Percentiles rank a stretch among this genome's conserved stretches.
phyloP scores from a whole-genome alignment of 768 basidiomycete genomes.

The Erythrobasidium yunnanense region DNA sequence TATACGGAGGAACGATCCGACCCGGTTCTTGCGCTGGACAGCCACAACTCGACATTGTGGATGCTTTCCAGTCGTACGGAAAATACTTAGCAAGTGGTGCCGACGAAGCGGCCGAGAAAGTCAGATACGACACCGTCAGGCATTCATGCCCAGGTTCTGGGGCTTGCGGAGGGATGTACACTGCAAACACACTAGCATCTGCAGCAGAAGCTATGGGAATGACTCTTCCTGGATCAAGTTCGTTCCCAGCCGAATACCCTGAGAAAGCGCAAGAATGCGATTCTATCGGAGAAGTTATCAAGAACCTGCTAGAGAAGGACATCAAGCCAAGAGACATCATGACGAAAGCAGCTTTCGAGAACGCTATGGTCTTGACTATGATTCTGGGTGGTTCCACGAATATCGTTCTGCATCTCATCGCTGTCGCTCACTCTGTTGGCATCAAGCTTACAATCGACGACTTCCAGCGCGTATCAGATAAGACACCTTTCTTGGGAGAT shows the following conservation, averaged over 20 bases:
- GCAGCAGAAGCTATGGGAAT: conserved; percentile 91
- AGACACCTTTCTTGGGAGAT: conserved; percentile 86
- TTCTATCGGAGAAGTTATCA: conserved; percentile 68
- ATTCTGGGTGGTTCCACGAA: conserved; percentile 96
- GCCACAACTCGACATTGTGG: conserved; percentile 85
- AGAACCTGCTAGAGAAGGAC: conserved; percentile 76
- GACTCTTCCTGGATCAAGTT: conserved; percentile 92
- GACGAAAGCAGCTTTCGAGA: conserved; percentile 92
- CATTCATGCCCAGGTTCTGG: conserved; percentile 96
- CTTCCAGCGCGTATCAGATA: conserved; percentile 85
- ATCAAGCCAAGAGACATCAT: conserved; percentile 90
- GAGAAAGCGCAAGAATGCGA: conserved; percentile 82
- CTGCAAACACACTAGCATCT: conserved; percentile 89
- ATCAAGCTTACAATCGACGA: conserved; percentile 80
- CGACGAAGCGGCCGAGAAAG: conserved; percentile 67
- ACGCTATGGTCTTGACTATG: conserved; percentile 95
- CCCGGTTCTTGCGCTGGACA: conserved; percentile 80
- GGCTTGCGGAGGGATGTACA: conserved; percentile 61
- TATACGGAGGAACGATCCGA: conserved; percentile 91
- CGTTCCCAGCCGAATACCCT: conserved; percentile 81
- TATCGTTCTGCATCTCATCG: conserved; percentile 90
- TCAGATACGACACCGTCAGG: conserved; percentile 74
- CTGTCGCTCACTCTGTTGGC: conserved; percentile 90
- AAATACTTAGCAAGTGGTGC: conserved; percentile 83
- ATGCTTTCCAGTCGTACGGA: conserved; percentile 95